These are phyloP conservation scores for Suhomyces maxii DNA, from an alignment of 1,139 yeast genomes.

Conservation along the genomic window DNA sequence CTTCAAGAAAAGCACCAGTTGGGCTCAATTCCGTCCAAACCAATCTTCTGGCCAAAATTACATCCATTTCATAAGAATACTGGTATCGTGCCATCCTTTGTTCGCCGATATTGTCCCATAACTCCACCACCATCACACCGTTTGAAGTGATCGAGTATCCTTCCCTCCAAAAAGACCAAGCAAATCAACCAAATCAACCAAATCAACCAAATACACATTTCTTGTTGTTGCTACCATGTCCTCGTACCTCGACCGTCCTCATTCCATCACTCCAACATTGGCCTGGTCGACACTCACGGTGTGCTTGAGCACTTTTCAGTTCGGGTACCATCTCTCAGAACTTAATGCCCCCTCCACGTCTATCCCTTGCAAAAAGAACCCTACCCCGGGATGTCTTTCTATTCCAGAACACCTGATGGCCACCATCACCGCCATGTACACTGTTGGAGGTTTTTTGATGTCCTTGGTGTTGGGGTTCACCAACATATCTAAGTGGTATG, in stretches of 20 bases:
- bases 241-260: conserved; percentile 20
- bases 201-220: too few species aligned
- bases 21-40: too few species aligned
- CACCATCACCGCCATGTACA: conserved; percentile 36
- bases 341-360: conserved; percentile 78
- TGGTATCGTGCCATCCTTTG: too few species aligned
- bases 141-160: too few species aligned
- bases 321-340: conserved; percentile 89
- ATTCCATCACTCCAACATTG: conserved; percentile 28
- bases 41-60: too few species aligned
- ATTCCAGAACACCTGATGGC: conserved; percentile 26
- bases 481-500: conserved; percentile 23
- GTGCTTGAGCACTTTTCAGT: conserved; percentile 77
- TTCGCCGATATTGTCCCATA: too few species aligned
- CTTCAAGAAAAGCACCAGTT: too few species aligned
- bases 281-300: conserved; percentile 47
- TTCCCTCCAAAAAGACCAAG: too few species aligned
- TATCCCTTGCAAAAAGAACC: conserved; percentile 45
- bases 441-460: conserved; percentile 38
- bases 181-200: too few species aligned
- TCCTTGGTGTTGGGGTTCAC: conserved; percentile 35
- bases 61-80: too few species aligned
- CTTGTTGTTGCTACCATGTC: not conserved
- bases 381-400: conserved; percentile 30
- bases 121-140: too few species aligned